Conservation (phyloP, 305 asterid genomes). For the Nicotiana rustica region DNA sequence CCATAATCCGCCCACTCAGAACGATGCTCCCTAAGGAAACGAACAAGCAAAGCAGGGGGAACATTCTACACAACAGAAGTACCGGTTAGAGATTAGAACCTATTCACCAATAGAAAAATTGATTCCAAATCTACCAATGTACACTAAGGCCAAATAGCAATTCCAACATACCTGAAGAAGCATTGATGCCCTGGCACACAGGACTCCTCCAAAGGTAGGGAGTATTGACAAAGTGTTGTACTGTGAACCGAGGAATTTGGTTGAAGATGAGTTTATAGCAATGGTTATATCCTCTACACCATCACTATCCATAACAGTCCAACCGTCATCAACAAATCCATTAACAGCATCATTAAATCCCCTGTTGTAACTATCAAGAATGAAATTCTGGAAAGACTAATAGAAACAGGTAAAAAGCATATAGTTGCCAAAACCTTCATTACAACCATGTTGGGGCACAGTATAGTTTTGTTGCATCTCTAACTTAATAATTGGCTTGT, state of each 20-base stretch:
- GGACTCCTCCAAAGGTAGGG: constrained; percentile 84
- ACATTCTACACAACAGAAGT: constrained; percentile 60
- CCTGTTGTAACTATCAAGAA: constrained; percentile 48
- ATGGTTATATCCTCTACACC: constrained; percentile 92
- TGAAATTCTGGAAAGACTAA: constrained; percentile 1
- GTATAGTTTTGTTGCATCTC: not conserved
- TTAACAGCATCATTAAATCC: constrained; percentile 96
- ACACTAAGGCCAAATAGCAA: not conserved
- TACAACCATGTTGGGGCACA: not conserved
- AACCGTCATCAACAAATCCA: constrained; percentile 94
- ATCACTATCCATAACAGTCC: constrained; percentile 86
- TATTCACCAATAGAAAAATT: not conserved
- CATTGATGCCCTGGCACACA: constrained; percentile 98
- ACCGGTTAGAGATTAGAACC: not conserved
- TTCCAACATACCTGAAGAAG: constrained; percentile 77
- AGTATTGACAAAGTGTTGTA: constrained; percentile 69
- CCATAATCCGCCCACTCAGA: constrained; percentile 98
- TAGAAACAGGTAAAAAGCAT: not conserved
- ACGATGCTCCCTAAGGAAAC: constrained; percentile 94
- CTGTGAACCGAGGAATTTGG: constrained; percentile 77
- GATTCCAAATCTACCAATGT: not conserved
- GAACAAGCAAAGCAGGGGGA: constrained; percentile 92
- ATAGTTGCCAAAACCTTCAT: not conserved
- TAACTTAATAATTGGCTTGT: not conserved
- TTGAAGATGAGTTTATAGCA: constrained; percentile 80